Percentiles rank a stretch among this genome's conserved stretches.
These are phyloP conservation scores for Chalciporus chontae DNA, from an alignment of 768 basidiomycete genomes.

Conservation along the genomic window DNA sequence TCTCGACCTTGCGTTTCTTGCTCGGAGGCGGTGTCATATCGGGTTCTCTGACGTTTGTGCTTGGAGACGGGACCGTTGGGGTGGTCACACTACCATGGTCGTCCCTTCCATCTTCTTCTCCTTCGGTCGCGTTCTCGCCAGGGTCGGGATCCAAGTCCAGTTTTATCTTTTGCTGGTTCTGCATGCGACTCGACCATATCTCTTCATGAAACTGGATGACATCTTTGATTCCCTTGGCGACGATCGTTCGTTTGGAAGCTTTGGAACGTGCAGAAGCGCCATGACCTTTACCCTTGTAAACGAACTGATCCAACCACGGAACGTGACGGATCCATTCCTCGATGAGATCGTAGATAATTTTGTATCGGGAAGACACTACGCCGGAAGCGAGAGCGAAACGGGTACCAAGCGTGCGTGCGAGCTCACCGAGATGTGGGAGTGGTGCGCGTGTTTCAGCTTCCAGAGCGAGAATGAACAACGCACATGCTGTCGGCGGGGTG, in stretches of 20 bases:
- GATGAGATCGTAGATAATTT: conserved; percentile 56
- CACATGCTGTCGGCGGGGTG: conserved; percentile 57
- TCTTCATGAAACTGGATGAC: conserved; percentile 66
- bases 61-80: conserved; percentile 11
- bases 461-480: conserved; percentile 62
- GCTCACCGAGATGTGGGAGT: conserved; percentile 50
- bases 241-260: conserved; percentile 57
- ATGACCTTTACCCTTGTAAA: conserved; percentile 31
- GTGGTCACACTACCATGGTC: conserved; percentile 13
- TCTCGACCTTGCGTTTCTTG: conserved; percentile 32
- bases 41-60: not conserved
- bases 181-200: conserved; percentile 45
- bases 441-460: conserved; percentile 61
- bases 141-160: conserved; percentile 38
- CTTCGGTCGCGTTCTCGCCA: conserved; percentile 29
- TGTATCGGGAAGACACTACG: conserved; percentile 68
- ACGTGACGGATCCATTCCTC: conserved; percentile 59
- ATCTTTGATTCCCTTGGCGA: conserved; percentile 67
- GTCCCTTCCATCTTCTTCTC: conserved; percentile 30
- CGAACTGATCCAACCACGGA: conserved; percentile 69
- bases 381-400: conserved; percentile 49
- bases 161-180: conserved; percentile 32
- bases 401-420: conserved; percentile 54
- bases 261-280: conserved; percentile 49
- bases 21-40: conserved; percentile 9